These are phyloP conservation scores for Trichoderma atrobrunneum DNA, from an alignment of 2,329 filamentous ascomycete species.

Conservation along the genomic window DNA sequence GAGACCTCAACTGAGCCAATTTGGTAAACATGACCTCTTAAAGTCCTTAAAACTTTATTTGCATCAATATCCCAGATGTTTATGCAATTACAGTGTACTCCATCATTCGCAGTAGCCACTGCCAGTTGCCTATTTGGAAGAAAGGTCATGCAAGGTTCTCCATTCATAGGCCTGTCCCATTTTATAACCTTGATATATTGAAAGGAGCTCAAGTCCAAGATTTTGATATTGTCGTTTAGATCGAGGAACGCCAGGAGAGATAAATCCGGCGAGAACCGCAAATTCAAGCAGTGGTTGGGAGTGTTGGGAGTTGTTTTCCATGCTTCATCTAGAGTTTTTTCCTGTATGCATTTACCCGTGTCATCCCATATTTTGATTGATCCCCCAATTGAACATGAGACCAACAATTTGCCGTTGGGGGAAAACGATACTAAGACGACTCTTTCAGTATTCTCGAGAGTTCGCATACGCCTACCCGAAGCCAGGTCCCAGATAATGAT, in stretches of 20 bases:
- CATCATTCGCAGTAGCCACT: not conserved
- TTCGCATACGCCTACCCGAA: not conserved
- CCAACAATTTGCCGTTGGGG: not conserved
- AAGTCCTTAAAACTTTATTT: not conserved
- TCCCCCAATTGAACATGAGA: not conserved
- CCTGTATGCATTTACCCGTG: not conserved
- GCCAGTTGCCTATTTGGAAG: not conserved
- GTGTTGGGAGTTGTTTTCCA: too few relatives aligned
- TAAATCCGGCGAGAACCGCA: not conserved
- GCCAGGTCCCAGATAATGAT: not conserved
- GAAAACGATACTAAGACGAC: not conserved
- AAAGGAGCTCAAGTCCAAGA: not conserved
- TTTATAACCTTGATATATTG: not conserved
- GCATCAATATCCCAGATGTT: not conserved
- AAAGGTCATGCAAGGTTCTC: not conserved
- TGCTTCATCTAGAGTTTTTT: not conserved
- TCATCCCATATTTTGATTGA: not conserved
- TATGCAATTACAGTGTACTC: not conserved
- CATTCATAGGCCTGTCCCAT: accelerated
- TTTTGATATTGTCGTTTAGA: not conserved
- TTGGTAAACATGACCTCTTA: not conserved
- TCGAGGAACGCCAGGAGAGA: not conserved
- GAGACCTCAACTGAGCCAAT: not conserved
- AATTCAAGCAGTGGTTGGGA: accelerated
- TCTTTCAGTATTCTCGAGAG: not conserved